These are phyloP conservation scores for Trifolium dubium DNA, from an alignment of 306 rosid genomes.

Conservation along the genomic window DNA sequence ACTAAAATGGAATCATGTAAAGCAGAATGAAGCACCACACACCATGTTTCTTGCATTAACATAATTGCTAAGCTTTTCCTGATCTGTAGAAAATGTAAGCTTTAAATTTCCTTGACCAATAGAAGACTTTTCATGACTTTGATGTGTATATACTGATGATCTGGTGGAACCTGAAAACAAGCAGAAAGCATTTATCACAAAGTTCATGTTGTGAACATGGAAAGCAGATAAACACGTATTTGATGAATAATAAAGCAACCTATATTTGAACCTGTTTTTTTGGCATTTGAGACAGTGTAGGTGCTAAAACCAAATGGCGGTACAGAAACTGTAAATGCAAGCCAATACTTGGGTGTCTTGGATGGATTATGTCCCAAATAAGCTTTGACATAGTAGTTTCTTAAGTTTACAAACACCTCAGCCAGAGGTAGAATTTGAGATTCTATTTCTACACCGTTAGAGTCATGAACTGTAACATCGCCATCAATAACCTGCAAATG, in stretches of 20 bases:
- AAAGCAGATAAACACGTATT: slow-evolving; percentile 30
- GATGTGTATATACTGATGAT: slow-evolving; percentile 55
- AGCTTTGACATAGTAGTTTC: slow-evolving; percentile 65
- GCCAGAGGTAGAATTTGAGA: slow-evolving; percentile 74
- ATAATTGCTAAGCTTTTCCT: slow-evolving; percentile 56
- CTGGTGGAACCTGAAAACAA: slow-evolving; percentile 63
- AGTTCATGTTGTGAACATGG: slow-evolving; percentile 25
- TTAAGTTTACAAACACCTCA: slow-evolving; percentile 50
- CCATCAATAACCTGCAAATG: slow-evolving; percentile 59
- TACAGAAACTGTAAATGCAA: slow-evolving; percentile 76
- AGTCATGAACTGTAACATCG: slow-evolving; percentile 64
- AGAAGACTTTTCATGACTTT: slow-evolving; percentile 47
- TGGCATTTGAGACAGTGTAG: slow-evolving; percentile 61
- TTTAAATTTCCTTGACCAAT: slow-evolving; percentile 77
- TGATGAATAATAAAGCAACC: slow-evolving; percentile 31
- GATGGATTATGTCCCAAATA: slow-evolving; percentile 65
- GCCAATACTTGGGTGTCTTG: slow-evolving; percentile 70
- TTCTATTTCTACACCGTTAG: slow-evolving; percentile 64
- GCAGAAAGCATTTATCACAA: slow-evolving; percentile 34
- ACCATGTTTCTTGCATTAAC: slow-evolving; percentile 63
- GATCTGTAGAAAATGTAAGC: slow-evolving; percentile 59
- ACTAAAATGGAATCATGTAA: slow-evolving; percentile 33
- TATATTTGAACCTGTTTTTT: slow-evolving; percentile 46
- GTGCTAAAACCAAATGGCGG: slow-evolving; percentile 93
- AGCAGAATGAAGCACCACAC: slow-evolving; percentile 34